Evolutionary conservation across 495 filamentous ascomycete species (phyloP).

Genomic region (Viridothelium virens): DNA sequence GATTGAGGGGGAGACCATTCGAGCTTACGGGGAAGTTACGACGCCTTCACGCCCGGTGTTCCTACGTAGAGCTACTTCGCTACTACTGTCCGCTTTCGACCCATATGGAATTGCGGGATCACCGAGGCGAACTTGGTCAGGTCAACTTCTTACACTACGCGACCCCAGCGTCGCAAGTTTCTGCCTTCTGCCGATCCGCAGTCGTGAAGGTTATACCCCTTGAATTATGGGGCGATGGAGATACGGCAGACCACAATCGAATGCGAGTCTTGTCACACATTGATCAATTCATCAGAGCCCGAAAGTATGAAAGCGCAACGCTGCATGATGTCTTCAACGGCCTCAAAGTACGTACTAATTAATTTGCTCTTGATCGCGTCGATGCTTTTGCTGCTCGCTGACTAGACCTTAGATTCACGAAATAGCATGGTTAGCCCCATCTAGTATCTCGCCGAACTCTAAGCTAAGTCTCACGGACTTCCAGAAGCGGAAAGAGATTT

Average conservation of each 20-base stretch:
- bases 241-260: conserved; percentile 50
- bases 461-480: conserved; percentile 65
- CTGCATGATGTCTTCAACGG: conserved; percentile 71
- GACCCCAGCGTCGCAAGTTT: conserved; percentile 61
- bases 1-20: conserved; percentile 56
- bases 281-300: conserved; percentile 65
- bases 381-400: conserved; percentile 8
- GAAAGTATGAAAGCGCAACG: conserved; percentile 72
- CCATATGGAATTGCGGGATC: background rate
- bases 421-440: conserved; percentile 66
- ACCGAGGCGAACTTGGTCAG: background rate
- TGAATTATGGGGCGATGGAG: conserved; percentile 62
- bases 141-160: conserved; percentile 58
- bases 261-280: conserved; percentile 54
- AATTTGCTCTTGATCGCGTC: conserved; percentile 16
- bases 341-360: conserved; percentile 53
- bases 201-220: conserved; percentile 66
- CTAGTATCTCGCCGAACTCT: conserved; percentile 25
- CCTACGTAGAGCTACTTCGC: conserved; percentile 65
- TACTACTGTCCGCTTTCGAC: conserved; percentile 63
- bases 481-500: conserved; percentile 67
- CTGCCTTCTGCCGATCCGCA: conserved; percentile 79
- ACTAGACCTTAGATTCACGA: conserved; percentile 23
- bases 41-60: conserved; percentile 60
- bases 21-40: conserved; percentile 61